Evolutionary conservation across 495 filamentous ascomycete genomes (phyloP), one percentile per base, ranked within the genome.

Genomic region (Xylaria scruposa): DNA sequence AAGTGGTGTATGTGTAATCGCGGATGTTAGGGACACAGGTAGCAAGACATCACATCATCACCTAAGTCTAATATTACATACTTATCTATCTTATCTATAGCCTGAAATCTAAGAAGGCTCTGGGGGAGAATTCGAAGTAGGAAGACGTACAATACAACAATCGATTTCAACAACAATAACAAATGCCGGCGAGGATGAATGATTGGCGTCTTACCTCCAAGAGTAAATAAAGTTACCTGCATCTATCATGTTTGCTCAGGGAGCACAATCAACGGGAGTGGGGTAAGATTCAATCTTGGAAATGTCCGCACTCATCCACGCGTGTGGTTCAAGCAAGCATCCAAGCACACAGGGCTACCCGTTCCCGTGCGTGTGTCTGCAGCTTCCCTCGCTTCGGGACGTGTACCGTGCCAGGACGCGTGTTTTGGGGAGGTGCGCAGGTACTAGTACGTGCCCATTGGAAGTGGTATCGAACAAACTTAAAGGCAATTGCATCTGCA

Each of bases 401-500:
- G 12, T 60, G n/a, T 21, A n/a, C 58, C 21, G n/a, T 36, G 31
- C 19, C 15, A 12, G 33, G 38, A 9, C 31, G 44, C 12, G 60
- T 63, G 44, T 3, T 17, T 63, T 44, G 44, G 36, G 36, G 9
- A 42, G 36, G 60, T 15, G 58, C 58, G 60, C 38, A 40, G 17
- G 33, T 60, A 38, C 58, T 3, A 19, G 58, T 29, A 60, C 58
- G 9, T 44, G 38, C 13, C 10, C 1, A 17, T 61, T 26, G 38
- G 3, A 9, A 42, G 38, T 26, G 21, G 38, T 31, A 26, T 42
- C 38, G 36, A 62, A 38, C 36, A 5, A 42, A 29, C 44, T 63
- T 63, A 63, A 63, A 63, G 70, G 70, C 62, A 71, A 51, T 31
- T 42, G 70, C 70, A 67, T 66, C 53, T 67, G 70, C 36, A n/a